Conservation (phyloP, 1,284 basidiomycete species). For the Ganoderma meredithae region DNA sequence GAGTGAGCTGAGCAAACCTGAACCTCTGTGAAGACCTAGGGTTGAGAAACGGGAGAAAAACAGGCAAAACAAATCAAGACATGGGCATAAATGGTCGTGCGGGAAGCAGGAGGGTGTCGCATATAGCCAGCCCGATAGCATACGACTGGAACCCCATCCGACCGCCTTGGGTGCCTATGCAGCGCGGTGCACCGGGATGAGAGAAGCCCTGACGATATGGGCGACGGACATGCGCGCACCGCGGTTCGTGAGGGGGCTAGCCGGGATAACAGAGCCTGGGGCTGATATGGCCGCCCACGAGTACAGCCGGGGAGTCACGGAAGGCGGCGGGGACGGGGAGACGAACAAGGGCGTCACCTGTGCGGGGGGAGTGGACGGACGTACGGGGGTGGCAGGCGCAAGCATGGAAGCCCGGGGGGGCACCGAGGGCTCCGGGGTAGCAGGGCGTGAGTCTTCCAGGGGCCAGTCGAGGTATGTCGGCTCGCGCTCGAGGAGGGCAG, state of each 20-base stretch:
- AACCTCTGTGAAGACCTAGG: conserved; percentile 1
- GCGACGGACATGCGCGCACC: conserved; percentile 41
- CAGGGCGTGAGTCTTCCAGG: conserved; percentile 20
- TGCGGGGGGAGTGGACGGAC: conserved; percentile 32
- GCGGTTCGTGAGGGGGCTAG: conserved; percentile 40
- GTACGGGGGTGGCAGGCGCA: conserved; percentile 18
- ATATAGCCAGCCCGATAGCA: conserved; percentile 10
- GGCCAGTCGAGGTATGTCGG: conserved; percentile 26
- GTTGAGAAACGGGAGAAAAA: not conserved
- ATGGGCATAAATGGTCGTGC: conserved; percentile 10
- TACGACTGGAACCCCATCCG: conserved; percentile 4
- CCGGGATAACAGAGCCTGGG: conserved; percentile 24
- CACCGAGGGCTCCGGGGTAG: conserved; percentile 20
- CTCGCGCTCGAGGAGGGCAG: conserved; percentile 21
- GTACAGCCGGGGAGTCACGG: conserved; percentile 39
- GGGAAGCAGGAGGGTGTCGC: conserved; percentile 6
- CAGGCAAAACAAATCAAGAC: conserved; percentile 10
- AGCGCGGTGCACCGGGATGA: conserved; percentile 30
- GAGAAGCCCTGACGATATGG: conserved; percentile 35
- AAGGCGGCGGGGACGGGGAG: conserved; percentile 37
- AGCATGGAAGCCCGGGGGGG: conserved; percentile 12
- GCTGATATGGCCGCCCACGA: conserved; percentile 30
- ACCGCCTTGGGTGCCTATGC: conserved; percentile 12
- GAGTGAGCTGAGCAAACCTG: conserved; percentile 10
- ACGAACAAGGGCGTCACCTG: conserved; percentile 22